Evolutionary conservation across 495 filamentous ascomycete species (phyloP).

Genomic region (Tuber borchii): DNA sequence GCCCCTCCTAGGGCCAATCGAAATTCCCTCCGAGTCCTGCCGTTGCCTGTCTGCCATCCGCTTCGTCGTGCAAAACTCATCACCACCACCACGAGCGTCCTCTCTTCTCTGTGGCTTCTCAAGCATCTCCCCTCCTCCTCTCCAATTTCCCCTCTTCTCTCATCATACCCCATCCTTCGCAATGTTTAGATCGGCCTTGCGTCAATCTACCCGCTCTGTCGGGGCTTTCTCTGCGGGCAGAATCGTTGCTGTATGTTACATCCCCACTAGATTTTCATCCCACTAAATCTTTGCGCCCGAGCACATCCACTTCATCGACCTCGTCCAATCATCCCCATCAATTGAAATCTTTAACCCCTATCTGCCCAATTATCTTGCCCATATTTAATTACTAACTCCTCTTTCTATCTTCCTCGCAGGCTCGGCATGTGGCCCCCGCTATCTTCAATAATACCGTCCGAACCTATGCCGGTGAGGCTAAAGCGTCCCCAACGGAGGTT

Average conservation of each 20-base stretch:
- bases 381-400: slow-evolving; percentile 44
- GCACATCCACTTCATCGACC: slow-evolving; percentile 7
- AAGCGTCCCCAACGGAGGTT: slow-evolving; percentile 93
- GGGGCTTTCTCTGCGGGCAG: slow-evolving; percentile 88
- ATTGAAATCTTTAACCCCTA: slow-evolving; percentile 35
- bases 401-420: slow-evolving; percentile 50
- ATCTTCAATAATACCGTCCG: slow-evolving; percentile 67
- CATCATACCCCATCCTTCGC: slow-evolving; percentile 53
- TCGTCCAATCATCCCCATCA: slow-evolving; percentile 34
- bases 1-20: slow-evolving; percentile 29
- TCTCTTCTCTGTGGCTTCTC: slow-evolving; percentile 41
- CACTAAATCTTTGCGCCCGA: neutral
- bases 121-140: slow-evolving; percentile 38
- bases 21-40: slow-evolving; percentile 47
- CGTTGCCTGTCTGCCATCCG: slow-evolving; percentile 11
- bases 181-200: slow-evolving; percentile 98
- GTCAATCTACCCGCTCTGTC: slow-evolving; percentile 88
- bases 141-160: slow-evolving; percentile 38
- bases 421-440: slow-evolving; percentile 77
- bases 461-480: slow-evolving; percentile 86
- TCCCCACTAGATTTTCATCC: slow-evolving; percentile 20
- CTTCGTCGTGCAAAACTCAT: slow-evolving; percentile 49
- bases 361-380: slow-evolving; percentile 37
- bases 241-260: slow-evolving; percentile 80
- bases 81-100: slow-evolving; percentile 51